Evolutionary conservation across 75 land plant genomes (phyloP), one percentile per base, ranked within the genome.

Genomic region (Larix kaempferi): DNA sequence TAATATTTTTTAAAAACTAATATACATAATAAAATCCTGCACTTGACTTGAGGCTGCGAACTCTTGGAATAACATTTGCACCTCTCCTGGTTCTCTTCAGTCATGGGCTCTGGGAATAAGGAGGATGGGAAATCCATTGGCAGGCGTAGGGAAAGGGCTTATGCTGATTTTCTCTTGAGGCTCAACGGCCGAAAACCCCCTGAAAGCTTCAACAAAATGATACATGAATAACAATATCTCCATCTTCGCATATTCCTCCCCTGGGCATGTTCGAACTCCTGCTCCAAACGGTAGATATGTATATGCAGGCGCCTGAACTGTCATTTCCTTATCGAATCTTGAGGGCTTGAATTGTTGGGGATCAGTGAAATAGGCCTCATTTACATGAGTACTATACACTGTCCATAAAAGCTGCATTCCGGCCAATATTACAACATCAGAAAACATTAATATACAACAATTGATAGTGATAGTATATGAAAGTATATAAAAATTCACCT

Each of bases 221-320:
- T 89, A 89, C 26, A 86, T 59, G 54, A 89, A 44, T 13, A 82
- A 13, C 54, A 88, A 58, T 5, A 78, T 65, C 73, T 89, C 86
- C 37, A 80, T 41, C 59, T 83, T 21, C 1, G 89, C 82, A 55
- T 87, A 82, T 37, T 86, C 89, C 15, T 60, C 17, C 5, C 90
- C 91, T 6, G 86, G 85, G 54, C 91, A 90, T 13, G 79, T 73
- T 27, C 86, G 54, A 4, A 76, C 77, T 6, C 91, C 91, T 33
- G 78, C 87, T 64, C 90, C 90, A 27, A 90, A 90, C 35, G 88
- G 86, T 41, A 90, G 44, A 66, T 77, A 90, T 15, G 90, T 71
- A 33, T 62, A 84, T 10, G 91, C 90, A 22, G 83, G 66, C 37
- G 75, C 74, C 15, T 75, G 23, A 25, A 23, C 76, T 8, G 62